Percentiles rank a stretch among this genome's conserved stretches.
These are phyloP conservation scores for Pythium rishiriense DNA, from an alignment of 352 stramenopile species.

Conservation along the genomic window DNA sequence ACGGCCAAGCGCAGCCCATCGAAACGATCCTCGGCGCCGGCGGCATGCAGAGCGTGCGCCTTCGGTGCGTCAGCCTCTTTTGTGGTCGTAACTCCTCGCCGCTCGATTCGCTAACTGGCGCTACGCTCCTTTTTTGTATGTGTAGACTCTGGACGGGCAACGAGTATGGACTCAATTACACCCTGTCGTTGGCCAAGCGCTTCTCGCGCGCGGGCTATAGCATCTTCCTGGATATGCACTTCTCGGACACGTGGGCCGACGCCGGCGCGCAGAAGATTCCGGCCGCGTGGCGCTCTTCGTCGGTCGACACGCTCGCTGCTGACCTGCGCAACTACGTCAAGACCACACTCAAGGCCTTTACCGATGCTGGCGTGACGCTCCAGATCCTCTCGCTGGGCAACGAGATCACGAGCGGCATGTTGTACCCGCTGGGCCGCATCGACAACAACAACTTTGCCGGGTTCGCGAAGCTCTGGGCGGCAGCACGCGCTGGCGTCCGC, in stretches of 20 bases:
- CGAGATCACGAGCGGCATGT: slow-evolving; percentile 11
- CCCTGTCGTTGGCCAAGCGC: slow-evolving; percentile 9
- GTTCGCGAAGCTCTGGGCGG: slow-evolving; percentile 12
- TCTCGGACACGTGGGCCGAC: slow-evolving; percentile 14
- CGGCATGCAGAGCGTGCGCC: slow-evolving; percentile 14
- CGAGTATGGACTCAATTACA: slow-evolving; percentile 15
- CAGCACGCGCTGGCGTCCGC: slow-evolving; percentile 4
- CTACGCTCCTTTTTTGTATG: background rate
- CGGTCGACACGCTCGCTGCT: background rate
- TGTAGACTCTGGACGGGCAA: slow-evolving; percentile 8
- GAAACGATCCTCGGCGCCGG: slow-evolving; percentile 11
- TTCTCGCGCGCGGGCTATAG: slow-evolving; percentile 4
- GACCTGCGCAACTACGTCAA: slow-evolving; percentile 10
- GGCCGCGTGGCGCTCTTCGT: background rate
- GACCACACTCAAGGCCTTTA: slow-evolving; percentile 11
- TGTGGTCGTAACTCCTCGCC: background rate
- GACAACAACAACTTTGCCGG: slow-evolving; percentile 10
- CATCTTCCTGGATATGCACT: slow-evolving; percentile 15
- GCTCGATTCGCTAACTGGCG: background rate
- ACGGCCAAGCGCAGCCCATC: slow-evolving; percentile 9
- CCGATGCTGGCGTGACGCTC: slow-evolving; percentile 3
- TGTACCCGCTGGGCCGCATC: slow-evolving; percentile 8
- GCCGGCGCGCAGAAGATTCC: slow-evolving; percentile 4
- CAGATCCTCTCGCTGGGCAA: slow-evolving; percentile 13
- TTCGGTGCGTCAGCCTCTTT: background rate